These are phyloP conservation scores for Pyronema domesticum DNA, from an alignment of 495 filamentous ascomycete species.

Conservation along the genomic window DNA sequence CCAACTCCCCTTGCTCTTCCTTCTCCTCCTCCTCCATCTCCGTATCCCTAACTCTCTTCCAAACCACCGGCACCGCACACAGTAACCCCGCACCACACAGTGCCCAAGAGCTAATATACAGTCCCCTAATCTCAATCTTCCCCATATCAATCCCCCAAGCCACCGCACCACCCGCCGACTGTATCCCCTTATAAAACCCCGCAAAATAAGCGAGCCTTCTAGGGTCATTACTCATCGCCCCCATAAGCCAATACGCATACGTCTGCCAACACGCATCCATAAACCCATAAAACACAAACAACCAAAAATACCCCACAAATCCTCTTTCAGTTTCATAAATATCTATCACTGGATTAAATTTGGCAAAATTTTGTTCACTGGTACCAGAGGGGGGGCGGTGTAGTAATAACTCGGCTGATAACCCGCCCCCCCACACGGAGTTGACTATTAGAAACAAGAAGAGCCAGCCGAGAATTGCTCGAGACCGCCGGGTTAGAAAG, in stretches of 20 bases:
- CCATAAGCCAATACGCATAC: constrained; percentile 43
- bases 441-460: constrained; percentile 58
- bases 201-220: constrained; percentile 84
- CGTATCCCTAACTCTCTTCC: constrained; percentile 20
- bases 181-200: constrained; percentile 85
- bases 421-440: constrained; percentile 71
- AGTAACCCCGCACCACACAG: constrained; percentile 21
- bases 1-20: too few relatives aligned
- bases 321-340: constrained; percentile 48
- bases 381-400: constrained; percentile 13
- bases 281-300: constrained; percentile 89
- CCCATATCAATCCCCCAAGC: constrained; percentile 62
- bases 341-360: too few relatives aligned
- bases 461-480: constrained; percentile 53
- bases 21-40: constrained; percentile 19
- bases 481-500: constrained; percentile 44
- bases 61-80: constrained; percentile 20
- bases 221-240: constrained; percentile 73
- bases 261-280: constrained; percentile 43
- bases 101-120: constrained; percentile 22
- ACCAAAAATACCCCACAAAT: constrained; percentile 68
- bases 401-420: constrained; percentile 34
- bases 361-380: too few relatives aligned
- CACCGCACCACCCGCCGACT: constrained; percentile 75
- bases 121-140: constrained; percentile 40